phyloP scores from a whole-genome alignment of 805 yeast genomes.

The Schwanniomyces pseudopolymorphus region DNA sequence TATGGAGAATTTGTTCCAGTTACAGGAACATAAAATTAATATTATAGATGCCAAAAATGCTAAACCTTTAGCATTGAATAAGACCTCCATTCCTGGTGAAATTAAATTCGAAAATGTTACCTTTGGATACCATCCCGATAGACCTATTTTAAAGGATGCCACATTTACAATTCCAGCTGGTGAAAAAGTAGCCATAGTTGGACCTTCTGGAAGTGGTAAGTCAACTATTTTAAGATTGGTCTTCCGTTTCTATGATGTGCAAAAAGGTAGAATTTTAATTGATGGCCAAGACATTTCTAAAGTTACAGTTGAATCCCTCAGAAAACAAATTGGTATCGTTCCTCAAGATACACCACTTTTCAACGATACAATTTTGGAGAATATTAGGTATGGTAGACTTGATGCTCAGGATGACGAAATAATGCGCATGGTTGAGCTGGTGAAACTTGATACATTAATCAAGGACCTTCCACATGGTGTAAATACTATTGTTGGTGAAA shows the following conservation, averaged over 20 bases:
- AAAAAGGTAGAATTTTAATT: slow-evolving; percentile 70
- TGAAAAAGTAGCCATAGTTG: slow-evolving; percentile 87
- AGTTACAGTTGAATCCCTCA: slow-evolving; percentile 70
- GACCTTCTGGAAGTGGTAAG: slow-evolving; percentile 95
- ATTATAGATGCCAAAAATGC: slow-evolving; percentile 67
- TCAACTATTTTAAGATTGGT: slow-evolving; percentile 82
- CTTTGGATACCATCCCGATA: slow-evolving; percentile 86
- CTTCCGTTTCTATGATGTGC: slow-evolving; percentile 87
- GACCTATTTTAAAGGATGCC: slow-evolving; percentile 82
- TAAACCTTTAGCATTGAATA: slow-evolving; percentile 51
- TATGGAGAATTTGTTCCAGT: slow-evolving; percentile 90
- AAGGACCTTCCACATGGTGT: slow-evolving; percentile 78
- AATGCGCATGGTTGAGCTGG: slow-evolving; percentile 58
- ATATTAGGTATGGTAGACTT: slow-evolving; percentile 81
- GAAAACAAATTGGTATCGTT: slow-evolving; percentile 82
- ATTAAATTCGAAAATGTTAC: slow-evolving; percentile 87
- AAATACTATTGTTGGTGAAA: slow-evolving; percentile 88
- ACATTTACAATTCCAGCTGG: slow-evolving; percentile 89
- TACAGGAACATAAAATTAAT: slow-evolving; percentile 71
- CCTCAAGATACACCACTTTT: slow-evolving; percentile 98
- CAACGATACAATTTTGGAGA: slow-evolving; percentile 86
- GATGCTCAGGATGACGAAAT: slow-evolving; percentile 75
- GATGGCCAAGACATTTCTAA: slow-evolving; percentile 87
- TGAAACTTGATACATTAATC: slow-evolving; percentile 65
- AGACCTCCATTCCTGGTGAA: slow-evolving; percentile 57